Evolutionary conservation across 352 stramenopile genomes (phyloP), one percentile per base, ranked within the genome.

Genomic region (Globisporangium cederbergense): DNA sequence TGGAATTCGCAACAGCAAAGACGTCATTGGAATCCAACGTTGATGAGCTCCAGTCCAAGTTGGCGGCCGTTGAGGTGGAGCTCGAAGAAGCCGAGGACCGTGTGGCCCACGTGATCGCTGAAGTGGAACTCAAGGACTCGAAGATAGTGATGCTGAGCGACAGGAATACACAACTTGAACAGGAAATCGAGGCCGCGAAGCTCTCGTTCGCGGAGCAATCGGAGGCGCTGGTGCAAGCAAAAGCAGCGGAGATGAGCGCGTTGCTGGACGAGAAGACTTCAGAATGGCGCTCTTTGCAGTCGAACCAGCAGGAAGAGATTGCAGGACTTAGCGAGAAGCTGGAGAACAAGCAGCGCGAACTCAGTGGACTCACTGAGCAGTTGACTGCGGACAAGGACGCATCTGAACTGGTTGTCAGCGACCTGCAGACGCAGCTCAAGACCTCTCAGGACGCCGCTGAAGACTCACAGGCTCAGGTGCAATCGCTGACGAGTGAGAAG

Each of bases 261-360:
- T 10, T 20, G 28, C 2, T 63, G 14, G 36, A 62, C 13, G 46
- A 46, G 46, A 62, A 67, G 45, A 34, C 53, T 0, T 16, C 38
- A 1, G 50, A 60, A 32, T 45, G 14, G 40, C 7, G 9, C 2
- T 57, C 57, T 11, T 60, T 72, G 18, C 62, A 75, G 45, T 49
- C 50, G 30, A 69, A 60, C 43, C 70, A 67, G 49, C 55, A 74
- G 56, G 55, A 74, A 16, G 42, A 58, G 36, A 45, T 67, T 9
- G 28, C 32, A 2, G 43, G 52, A 22, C 20, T 58, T 16, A 64
- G 25, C 9, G 40, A 22, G 13, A 40, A 42, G 20, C 40, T 68
- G 8, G 22, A 47, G 30, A n/a, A 28, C 2, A 62, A 57, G n/a
- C 54, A 59, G n/a, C 34, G n/a, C 20, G 58, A 70, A 34, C n/a